A percentile compares a stretch with the other conserved stretches of the same genome.
phyloP scores from a whole-genome alignment of 768 basidiomycete species.

The Rhizopogon sp. region DNA sequence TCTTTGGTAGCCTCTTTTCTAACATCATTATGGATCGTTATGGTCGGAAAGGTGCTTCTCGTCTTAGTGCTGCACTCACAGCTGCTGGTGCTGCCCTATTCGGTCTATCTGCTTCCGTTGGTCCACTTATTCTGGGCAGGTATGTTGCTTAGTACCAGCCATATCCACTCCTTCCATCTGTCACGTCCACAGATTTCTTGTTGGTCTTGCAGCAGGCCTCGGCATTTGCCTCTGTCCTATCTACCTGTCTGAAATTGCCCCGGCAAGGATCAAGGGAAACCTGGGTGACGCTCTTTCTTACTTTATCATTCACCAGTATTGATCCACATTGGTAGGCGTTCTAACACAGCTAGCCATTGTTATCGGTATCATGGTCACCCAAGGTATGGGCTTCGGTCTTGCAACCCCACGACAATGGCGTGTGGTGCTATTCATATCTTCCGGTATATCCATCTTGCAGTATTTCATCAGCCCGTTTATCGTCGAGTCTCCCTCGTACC shows the following conservation, averaged over 20 bases:
- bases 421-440: conserved; percentile 60
- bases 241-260: conserved; percentile 83
- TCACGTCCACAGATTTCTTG: conserved; percentile 42
- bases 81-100: conserved; percentile 62
- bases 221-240: conserved; percentile 79
- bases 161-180: not conserved
- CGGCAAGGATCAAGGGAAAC: conserved; percentile 66
- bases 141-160: conserved; percentile 20
- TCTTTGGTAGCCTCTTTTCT: conserved; percentile 68
- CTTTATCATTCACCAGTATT: not conserved
- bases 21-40: conserved; percentile 63
- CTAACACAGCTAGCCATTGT: conserved; percentile 82
- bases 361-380: conserved; percentile 82
- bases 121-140: conserved; percentile 62
- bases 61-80: conserved; percentile 51
- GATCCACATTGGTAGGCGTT: conserved; percentile 44
- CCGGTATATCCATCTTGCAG: conserved; percentile 50
- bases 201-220: conserved; percentile 68
- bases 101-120: conserved; percentile 53
- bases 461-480: conserved; percentile 48
- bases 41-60: conserved; percentile 67
- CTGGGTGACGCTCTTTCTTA: conserved; percentile 43
- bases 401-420: conserved; percentile 71
- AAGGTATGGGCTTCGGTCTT: conserved; percentile 65
- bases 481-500: conserved; percentile 71